Base-by-base conservation (phyloP, 129 eudicot genomes). In the Flaveria sonorensis region DNA sequence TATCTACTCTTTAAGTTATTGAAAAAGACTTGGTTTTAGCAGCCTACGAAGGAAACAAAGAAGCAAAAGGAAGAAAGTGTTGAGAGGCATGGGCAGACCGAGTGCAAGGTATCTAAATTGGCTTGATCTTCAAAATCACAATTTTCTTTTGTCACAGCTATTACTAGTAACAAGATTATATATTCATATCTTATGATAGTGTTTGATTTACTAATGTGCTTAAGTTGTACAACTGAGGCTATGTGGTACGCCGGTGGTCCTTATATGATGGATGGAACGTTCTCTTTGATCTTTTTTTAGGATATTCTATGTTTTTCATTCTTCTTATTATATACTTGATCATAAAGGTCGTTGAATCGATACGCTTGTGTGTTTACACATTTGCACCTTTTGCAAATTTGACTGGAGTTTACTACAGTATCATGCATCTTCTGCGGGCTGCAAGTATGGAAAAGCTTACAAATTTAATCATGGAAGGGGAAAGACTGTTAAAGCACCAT, bases 391-490 rank as follows among this genome's bases (percentile, higher is more conserved):
- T 71, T 15, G 28, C 20, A 63, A 26, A 30, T 23, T 12, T 66
- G 64, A 67, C 75, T 73, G 55, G 73, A 14, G 65, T 51, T 77
- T 32, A 10, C 77, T 85, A 89, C 94, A 95, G 99, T 91, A 84
- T 81, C 85, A 84, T 80, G 66, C 75, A 80, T 79, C 94, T 72
- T 68, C 93, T 24, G 94, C 74, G 6, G 99, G 99, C 16, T 95
- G 99, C 89, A 95, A 86, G 82, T 85, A 62, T 68, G 97, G 99
- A 51, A 87, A 88, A 53, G 79, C 92, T 80, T 95, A 97, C 73
- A 89, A 86, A 85, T 95, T 55, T 65, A 85, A 55, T 75, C 99
- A 95, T 82, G 71, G 80, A 26, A 81, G 74, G 76, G 82, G 82
- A 65, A 85, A 83, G 71, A 72, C 78, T 76, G 79, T 61, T 48